Base-by-base conservation (phyloP, 31 red algal species). In the Odonthalia washingtoniensis region DNA sequence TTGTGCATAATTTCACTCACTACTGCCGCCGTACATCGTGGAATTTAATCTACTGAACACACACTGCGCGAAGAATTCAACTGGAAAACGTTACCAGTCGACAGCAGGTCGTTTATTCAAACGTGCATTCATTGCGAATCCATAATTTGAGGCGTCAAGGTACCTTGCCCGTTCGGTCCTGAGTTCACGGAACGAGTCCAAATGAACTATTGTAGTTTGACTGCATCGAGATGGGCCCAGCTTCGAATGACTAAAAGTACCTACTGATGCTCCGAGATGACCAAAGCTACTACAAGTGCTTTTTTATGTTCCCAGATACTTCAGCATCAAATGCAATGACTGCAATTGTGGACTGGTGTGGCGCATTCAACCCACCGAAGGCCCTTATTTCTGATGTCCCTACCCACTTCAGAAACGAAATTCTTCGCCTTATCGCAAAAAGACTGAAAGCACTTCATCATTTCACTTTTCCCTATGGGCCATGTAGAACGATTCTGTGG, bases 151-250 rank as follows among this genome's bases (percentile, higher is more conserved):
- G 12, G 49, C 12, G 49, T 9, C 9, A 57, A 57, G 49, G 49
- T 57, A 57, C 49, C 21, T 9, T 21, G 12, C 21, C 49, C 49
- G 49, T 57, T 57, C 49, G 49, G 49, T 14, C 21, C 49, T 57
- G 49, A 21, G 49, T 57, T 57, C 49, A 57, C 21, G 49, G 49
- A 21, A 57, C 49, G 49, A 14, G 12, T 9, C 66, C 66, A 70
- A 70, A 21, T 26, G 66, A 70, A 6, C 66, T 70, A 12, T 36
- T 70, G 27, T 36, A 70, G n/a, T 70, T 70, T 36, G 66, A 70
- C 33, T 70, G 28, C n/a, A 33, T 28, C 66, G n/a, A 70, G 28
- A 70, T 70, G 9, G 28, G 6, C 6, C n/a, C 9, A 70, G 66
- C 28, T 26, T 9, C 9, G 9, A 21, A 21, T 6, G 33, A 26